phyloP scores from a whole-genome alignment of 331 rosid species.

The Malus hybrid region DNA sequence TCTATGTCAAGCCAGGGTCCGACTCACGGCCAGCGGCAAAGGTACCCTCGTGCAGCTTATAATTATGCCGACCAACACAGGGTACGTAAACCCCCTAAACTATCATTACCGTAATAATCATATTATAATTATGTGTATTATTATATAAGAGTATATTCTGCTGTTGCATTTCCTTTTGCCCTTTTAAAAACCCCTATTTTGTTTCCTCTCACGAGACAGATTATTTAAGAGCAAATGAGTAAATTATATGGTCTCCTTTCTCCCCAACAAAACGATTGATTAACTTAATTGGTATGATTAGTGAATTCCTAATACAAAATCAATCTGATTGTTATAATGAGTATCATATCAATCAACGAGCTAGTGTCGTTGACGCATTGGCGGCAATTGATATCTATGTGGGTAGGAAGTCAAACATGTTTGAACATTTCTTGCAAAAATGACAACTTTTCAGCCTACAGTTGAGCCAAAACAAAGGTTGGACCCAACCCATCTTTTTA shows the following conservation, averaged over 20 bases:
- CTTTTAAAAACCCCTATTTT: neutral
- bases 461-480: neutral
- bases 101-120: neutral
- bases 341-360: neutral
- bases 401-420: neutral
- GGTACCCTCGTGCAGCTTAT: slow-evolving; percentile 25
- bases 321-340: too few relatives aligned
- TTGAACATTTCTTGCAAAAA: neutral
- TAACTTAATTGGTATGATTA: neutral
- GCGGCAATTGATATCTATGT: neutral
- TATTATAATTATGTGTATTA: neutral
- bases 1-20: slow-evolving; percentile 31
- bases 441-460: neutral
- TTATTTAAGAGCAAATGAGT: neutral
- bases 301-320: neutral
- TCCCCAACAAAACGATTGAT: neutral
- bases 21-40: slow-evolving; percentile 19
- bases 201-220: slow-evolving; percentile 52
- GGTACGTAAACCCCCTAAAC: slow-evolving; percentile 38
- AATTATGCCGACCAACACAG: slow-evolving; percentile 39
- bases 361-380: fast-evolving
- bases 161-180: neutral
- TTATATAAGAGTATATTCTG: neutral
- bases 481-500: slow-evolving; percentile 13
- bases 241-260: slow-evolving; percentile 14